Evolutionary conservation across 2,329 filamentous ascomycete genomes (phyloP), one percentile per base, ranked within the genome.

Genomic region (Chaetomium sp.): DNA sequence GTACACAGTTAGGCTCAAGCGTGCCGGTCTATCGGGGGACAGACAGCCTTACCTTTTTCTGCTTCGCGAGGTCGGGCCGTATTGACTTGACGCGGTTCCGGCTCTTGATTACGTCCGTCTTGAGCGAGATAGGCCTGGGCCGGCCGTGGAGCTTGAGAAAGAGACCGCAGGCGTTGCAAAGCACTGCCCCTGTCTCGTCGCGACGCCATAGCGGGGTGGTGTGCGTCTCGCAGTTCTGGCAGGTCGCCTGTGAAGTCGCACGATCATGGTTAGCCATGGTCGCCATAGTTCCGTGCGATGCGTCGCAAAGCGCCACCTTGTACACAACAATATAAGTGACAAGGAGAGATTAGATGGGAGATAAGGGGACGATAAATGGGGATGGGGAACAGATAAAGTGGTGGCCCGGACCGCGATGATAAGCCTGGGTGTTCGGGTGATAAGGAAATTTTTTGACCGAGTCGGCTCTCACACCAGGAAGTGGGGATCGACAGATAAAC

Each of bases 21-120:
- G 55, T 3, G 16, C 47, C 2, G 31, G 13, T 6, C 2, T 10
- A 54, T 16, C 4, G 7, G 31, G 27, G 9, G 7, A 21, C 4
- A 27, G 42, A 62, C 50, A 63, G 57, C 79, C 74, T 80, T 80
- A 92, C 92, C 88, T 96, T 96, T 79, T 93, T 88, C 78, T 89
- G 93, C 73, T 92, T 90, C 55, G 89, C 87, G 68, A 91, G 86
- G 73, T 93, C 91, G 9, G 90, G 87, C 61, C 86, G 85, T 78
- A 87, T 86, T 31, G 93, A 95, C 83, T 98, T 98, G 72, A 98
- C 94, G 70, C 95, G 89, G 80, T 99, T 99, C 74, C 95, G 92
- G 82, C 93, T 97, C 83, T 99, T 99, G 82, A 99, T 99, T 71
- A 98, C 94, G 82, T 99, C 95, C 57, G 95, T 98, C 84, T 99